These are phyloP conservation scores for Chlamydomonas reinhardtii DNA, from an alignment of 163 green algal genomes.

Conservation along the genomic window DNA sequence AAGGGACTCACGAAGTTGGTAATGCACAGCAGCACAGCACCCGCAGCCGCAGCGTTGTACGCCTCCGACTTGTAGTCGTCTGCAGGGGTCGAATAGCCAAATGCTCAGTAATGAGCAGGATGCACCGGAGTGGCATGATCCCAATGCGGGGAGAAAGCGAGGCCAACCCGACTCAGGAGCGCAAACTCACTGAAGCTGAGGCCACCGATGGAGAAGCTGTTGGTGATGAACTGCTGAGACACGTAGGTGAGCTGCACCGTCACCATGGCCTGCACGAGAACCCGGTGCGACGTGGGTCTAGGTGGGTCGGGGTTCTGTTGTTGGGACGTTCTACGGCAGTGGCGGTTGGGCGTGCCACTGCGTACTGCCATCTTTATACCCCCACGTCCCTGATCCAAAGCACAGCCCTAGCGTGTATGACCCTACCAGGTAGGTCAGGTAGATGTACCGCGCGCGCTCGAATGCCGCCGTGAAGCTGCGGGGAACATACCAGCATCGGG, in stretches of 20 bases:
- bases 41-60: conserved; percentile 54
- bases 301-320: too few relatives aligned
- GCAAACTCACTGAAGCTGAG: conserved; percentile 22
- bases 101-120: too few relatives aligned
- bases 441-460: conserved; percentile 57
- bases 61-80: conserved; percentile 10
- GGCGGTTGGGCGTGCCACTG: too few relatives aligned
- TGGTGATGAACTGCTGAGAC: conserved; percentile 43
- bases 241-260: conserved; percentile 49
- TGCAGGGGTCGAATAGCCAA: not conserved
- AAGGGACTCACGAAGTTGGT: conserved; percentile 1
- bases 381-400: too few relatives aligned
- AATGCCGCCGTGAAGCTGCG: conserved; percentile 57
- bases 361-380: too few relatives aligned
- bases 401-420: too few relatives aligned
- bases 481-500: not conserved
- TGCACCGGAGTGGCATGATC: too few relatives aligned
- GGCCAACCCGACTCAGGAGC: not conserved
- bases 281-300: too few relatives aligned
- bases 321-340: too few relatives aligned
- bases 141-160: too few relatives aligned
- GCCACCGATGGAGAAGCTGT: conserved; percentile 30
- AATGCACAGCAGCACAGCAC: conserved; percentile 57
- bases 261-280: conserved; percentile 38
- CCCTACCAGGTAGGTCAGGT: conserved; percentile 56